Percentiles rank a stretch among this genome's conserved stretches.
Conservation (phyloP, 192 early-diverging fungal species). For the Linnemannia zychae region DNA sequence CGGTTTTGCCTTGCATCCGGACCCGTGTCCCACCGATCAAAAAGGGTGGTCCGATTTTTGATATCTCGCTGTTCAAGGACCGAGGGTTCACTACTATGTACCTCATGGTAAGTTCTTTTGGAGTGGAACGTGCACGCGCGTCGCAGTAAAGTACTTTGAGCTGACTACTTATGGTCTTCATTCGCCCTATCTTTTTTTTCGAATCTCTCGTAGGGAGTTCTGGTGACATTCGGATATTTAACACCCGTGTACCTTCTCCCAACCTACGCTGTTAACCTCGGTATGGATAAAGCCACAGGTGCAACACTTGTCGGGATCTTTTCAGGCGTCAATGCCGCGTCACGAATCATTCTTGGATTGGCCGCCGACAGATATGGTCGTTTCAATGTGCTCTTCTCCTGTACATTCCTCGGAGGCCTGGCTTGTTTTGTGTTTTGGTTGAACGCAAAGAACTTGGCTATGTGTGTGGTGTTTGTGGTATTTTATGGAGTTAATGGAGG, state of each 20-base stretch:
- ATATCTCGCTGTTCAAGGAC: slow-evolving; percentile 56
- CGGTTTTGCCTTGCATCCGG: slow-evolving; percentile 29
- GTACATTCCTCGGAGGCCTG: slow-evolving; percentile 55
- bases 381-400: slow-evolving; percentile 53
- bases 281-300: slow-evolving; percentile 44
- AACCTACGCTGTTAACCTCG: slow-evolving; percentile 23
- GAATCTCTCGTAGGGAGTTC: slow-evolving; percentile 3
- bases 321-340: slow-evolving; percentile 62
- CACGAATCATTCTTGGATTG: slow-evolving; percentile 56
- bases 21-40: slow-evolving; percentile 7
- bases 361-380: slow-evolving; percentile 60
- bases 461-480: slow-evolving; percentile 54
- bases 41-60: slow-evolving; percentile 37
- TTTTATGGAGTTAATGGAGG: slow-evolving; percentile 63
- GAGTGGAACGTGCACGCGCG: too few relatives aligned
- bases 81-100: slow-evolving; percentile 53
- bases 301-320: slow-evolving; percentile 57
- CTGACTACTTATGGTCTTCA: neutral
- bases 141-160: neutral
- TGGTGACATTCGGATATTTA: slow-evolving; percentile 34
- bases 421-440: slow-evolving; percentile 60
- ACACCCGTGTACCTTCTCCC: slow-evolving; percentile 57
- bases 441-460: slow-evolving; percentile 41
- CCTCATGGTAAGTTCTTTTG: slow-evolving; percentile 49
- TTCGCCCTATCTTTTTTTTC: neutral